Base-by-base conservation (phyloP, 192 early-diverging fungal genomes). In the Globomyces pollinis-pini region DNA sequence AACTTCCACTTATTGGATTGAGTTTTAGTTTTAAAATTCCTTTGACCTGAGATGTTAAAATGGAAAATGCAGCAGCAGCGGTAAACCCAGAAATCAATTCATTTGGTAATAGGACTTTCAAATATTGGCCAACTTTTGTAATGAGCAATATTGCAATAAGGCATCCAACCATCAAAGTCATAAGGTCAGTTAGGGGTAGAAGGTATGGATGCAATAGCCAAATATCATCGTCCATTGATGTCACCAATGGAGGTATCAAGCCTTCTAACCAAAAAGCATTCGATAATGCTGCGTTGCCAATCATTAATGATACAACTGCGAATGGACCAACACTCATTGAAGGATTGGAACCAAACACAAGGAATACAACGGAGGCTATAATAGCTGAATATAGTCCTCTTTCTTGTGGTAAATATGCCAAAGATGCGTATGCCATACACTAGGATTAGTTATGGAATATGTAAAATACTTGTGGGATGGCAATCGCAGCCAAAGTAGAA, bases 311-410 rank as follows among this genome's bases (percentile, higher is more conserved):
- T 20, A 33, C 31, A 8, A 57, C 55, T 26, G 55, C 55, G 16
- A 33, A 57, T 11, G 55, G 55, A 7, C 55, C 55, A 0, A 31
- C 4, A 30, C 16, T 23, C 28, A 43, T 38, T n/a, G 8, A 57
- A 7, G 23, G 28, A 13, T 12, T 29, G 16, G 18, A 39, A 16
- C 55, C 55, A 23, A 57, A 31, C 2, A 57, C 6, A 3, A 57
- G 21, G 39, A 39, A 38, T 30, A 23, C 55, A 57, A 57, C 4
- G 16, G 15, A 20, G 3, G 55, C 28, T 7, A 57, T 44, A n/a
- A 57, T 39, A 24, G 55, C 39, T 5, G 55, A 39, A 30, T 57
- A 57, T 16, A 57, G 38, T 43, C 55, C 55, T 15, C 42, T 16
- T 31, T 31, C 55, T n/a, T 34, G 9, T 9, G 55, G 55, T 13